Evolutionary conservation across 768 basidiomycete genomes (phyloP), one percentile per base, ranked within the genome.

Genomic region (Coprinopsis marcescibilis): DNA sequence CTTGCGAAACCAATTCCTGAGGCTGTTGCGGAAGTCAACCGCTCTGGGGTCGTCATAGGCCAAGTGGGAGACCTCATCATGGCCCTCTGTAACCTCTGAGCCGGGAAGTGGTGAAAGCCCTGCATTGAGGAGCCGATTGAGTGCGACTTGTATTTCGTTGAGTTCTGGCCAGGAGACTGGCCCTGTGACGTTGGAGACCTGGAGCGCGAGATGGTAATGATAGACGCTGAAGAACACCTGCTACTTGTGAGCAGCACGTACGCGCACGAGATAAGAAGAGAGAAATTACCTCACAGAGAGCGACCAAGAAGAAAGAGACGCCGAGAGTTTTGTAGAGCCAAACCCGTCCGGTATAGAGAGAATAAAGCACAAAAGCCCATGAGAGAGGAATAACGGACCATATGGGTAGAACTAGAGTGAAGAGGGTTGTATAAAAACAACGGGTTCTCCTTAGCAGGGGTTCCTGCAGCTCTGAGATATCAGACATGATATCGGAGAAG

Each of bases 1-100:
- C 54, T 78, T 80, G 46, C 75, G 66, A 61, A 94, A 94, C 89
- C 89, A 86, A 15, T 80, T 83, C 57, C 84, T 72, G 41, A 88
- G 67, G 52, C 66, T 69, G 55, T 81, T 77, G 13, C 85, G 75
- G 59, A 87, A 88, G 55, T 89, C 85, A 29, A 84, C 63, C 1
- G 85, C 85, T 6, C 85, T 77, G 8, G 79, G 81, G 55, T 91
- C 87, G 48, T 79, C 66, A 29, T 62, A 65, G 20, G 76, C 75
- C n/a, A 89, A 71, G 45, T 70, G 72, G 4, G 65, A 65, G 43
- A 84, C 55, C 60, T 89, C 83, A 6, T 69, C 75, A 2, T 81
- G 81, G 58, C 78, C 85, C 33, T 71, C 76, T 29, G 83, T n/a
- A n/a, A n/a, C n/a, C 71, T 13, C 72, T 70, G 47, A 77, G 67